Percentiles rank a stretch among this genome's conserved stretches.
phyloP scores from a whole-genome alignment of 2,329 filamentous ascomycete species.

The Escovopsis weberi region DNA sequence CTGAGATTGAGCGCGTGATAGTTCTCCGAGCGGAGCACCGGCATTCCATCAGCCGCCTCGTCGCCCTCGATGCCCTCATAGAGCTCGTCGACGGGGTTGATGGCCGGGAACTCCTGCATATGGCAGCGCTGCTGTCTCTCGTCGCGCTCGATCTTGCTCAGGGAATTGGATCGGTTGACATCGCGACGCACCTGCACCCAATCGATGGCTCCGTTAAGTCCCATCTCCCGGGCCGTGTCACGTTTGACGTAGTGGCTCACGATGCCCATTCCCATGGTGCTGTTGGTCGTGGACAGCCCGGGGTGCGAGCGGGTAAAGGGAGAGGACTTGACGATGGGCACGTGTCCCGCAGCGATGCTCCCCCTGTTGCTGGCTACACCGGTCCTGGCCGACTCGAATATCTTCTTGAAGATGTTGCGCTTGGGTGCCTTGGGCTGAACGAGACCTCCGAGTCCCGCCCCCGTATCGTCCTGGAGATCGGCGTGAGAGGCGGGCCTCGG shows the following conservation, averaged over 20 bases:
- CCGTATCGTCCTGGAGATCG: conserved; percentile 50
- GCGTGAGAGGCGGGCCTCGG: conserved; percentile 51
- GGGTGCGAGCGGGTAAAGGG: conserved; percentile 28
- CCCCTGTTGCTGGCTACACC: conserved; percentile 80
- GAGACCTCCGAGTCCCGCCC: conserved; percentile 63
- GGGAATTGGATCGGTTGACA: conserved; percentile 85
- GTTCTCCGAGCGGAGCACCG: conserved; percentile 69
- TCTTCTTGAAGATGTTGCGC: conserved; percentile 87
- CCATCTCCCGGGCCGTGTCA: conserved; percentile 55
- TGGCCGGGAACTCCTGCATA: conserved; percentile 81
- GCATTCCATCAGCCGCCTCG: conserved; percentile 71
- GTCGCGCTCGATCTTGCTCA: conserved; percentile 73
- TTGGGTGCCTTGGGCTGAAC: conserved; percentile 63
- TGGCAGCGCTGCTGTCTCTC: conserved; percentile 83
- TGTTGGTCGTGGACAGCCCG: conserved; percentile 31
- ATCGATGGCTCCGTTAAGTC: conserved; percentile 49
- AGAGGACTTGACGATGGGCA: conserved; percentile 29
- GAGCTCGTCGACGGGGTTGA: conserved; percentile 81
- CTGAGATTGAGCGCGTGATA: conserved; percentile 66
- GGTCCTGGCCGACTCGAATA: conserved; percentile 86
- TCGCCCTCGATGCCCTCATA: conserved; percentile 78
- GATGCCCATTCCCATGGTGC: conserved; percentile 19
- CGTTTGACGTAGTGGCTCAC: conserved; percentile 21
- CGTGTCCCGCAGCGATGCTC: conserved; percentile 50
- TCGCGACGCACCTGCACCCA: conserved; percentile 98